Percentiles rank a stretch among this genome's conserved stretches.
phyloP scores from a whole-genome alignment of 768 basidiomycete species.

The Leucocoprinus sp. region DNA sequence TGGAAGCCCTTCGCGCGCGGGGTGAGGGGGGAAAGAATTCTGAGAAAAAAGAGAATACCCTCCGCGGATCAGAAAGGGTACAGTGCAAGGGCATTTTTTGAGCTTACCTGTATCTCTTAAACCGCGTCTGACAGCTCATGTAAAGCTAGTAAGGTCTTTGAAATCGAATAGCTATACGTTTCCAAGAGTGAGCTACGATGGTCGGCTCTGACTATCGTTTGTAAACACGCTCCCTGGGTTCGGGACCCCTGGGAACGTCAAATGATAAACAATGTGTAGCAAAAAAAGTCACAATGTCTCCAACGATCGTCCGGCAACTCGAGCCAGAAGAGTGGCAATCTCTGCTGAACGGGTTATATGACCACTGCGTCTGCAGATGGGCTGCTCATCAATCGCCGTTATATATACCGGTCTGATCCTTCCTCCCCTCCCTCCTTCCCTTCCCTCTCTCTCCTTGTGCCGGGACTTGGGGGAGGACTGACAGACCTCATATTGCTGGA shows the following conservation, averaged over 20 bases:
- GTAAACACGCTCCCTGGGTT: conserved; percentile 34
- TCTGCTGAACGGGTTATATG: too few species aligned
- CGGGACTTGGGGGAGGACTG: too few species aligned
- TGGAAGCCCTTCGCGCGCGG: conserved; percentile 32
- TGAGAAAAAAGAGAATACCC: conserved; percentile 6
- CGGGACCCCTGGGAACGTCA: conserved; percentile 28
- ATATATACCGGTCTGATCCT: too few species aligned
- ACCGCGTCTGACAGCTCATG: conserved; percentile 38
- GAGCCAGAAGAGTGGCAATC: too few species aligned
- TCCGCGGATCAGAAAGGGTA: conserved; percentile 3
- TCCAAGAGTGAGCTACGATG: conserved; percentile 18
- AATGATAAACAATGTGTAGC: neutral
- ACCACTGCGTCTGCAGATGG: too few species aligned
- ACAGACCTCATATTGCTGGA: too few species aligned
- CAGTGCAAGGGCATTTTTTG: neutral
- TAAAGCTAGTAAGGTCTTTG: conserved; percentile 34
- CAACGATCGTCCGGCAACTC: conserved; percentile 40
- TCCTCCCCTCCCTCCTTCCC: too few species aligned
- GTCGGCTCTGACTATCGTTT: conserved; percentile 30
- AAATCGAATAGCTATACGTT: conserved; percentile 31
- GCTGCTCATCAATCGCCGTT: too few species aligned
- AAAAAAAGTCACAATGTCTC: conserved; percentile 23
- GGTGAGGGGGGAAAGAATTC: conserved; percentile 34
- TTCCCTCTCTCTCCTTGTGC: too few species aligned
- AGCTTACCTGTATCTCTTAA: conserved; percentile 28